These are phyloP conservation scores for Pythium phragmiticola DNA, from an alignment of 352 stramenopile species.

Conservation along the genomic window DNA sequence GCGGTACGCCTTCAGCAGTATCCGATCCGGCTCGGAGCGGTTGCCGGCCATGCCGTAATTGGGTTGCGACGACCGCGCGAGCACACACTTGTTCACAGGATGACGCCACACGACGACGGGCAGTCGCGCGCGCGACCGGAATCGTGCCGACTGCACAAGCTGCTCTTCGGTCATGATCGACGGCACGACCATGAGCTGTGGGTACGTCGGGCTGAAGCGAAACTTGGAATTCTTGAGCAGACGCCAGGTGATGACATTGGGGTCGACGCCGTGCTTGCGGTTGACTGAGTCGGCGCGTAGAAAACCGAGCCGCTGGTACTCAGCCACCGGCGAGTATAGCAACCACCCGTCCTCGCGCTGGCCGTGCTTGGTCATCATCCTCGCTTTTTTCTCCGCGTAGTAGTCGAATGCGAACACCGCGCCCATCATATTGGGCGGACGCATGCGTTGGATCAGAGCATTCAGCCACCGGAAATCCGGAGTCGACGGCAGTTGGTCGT, in stretches of 20 bases:
- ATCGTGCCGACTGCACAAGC: slow-evolving; percentile 85
- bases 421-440: slow-evolving; percentile 71
- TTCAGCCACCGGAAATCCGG: slow-evolving; percentile 81
- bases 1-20: slow-evolving; percentile 81
- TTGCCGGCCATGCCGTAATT: slow-evolving; percentile 97
- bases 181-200: slow-evolving; percentile 93
- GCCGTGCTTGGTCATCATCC: slow-evolving; percentile 16
- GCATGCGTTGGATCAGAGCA: slow-evolving; percentile 74
- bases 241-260: slow-evolving; percentile 66
- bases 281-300: slow-evolving; percentile 40
- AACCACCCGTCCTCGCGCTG: slow-evolving; percentile 81
- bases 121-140: slow-evolving; percentile 91
- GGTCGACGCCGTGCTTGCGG: slow-evolving; percentile 25
- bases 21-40: slow-evolving; percentile 91
- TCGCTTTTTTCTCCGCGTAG: slow-evolving; percentile 65
- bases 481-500: slow-evolving; percentile 72
- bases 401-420: slow-evolving; percentile 84
- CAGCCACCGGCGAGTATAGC: slow-evolving; percentile 74
- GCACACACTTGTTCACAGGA: slow-evolving; percentile 88
- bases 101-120: slow-evolving; percentile 93
- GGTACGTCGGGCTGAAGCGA: slow-evolving; percentile 93
- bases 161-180: slow-evolving; percentile 92
- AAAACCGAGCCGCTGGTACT: slow-evolving; percentile 85
- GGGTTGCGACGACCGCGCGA: slow-evolving; percentile 94
- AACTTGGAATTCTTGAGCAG: slow-evolving; percentile 91